Evolutionary conservation across 2,329 filamentous ascomycete species (phyloP), one percentile per base, ranked within the genome.

Genomic region (Penicillium sumatraense): DNA sequence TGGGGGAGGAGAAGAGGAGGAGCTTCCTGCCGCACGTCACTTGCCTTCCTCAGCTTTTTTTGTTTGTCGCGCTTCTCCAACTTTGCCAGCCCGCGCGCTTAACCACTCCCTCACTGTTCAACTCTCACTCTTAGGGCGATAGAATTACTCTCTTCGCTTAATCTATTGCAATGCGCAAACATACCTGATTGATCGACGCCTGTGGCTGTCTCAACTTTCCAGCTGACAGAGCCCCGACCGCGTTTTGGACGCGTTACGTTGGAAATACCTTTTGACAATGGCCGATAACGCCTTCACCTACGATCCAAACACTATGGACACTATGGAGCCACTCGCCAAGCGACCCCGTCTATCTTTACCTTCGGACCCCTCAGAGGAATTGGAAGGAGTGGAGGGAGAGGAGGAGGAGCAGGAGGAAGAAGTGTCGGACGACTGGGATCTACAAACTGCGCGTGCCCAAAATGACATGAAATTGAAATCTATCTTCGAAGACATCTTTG

Each of bases 401-500:
- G n/a, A n/a, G n/a, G n/a, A n/a, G n/a, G n/a, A n/a, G n/a, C n/a
- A n/a, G 10, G 29, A 31, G 29, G 53, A 63, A 13, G 63, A 65
- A 1, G 24, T 54, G 3, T 5, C 55, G 1, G 61, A 64, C 36
- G 78, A 81, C 49, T 80, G 81, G 57, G 81, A 86, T 52, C 76
- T 91, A 14, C 80, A 86, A 42, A 78, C 83, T 57, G 86, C 83
- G 45, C 83, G 89, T 60, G 82, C 84, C 47, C 81, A 82, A 51
- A 89, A 91, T 54, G 87, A 90, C 58, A 78, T 81, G 59, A 86
- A 86, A 55, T 83, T 96, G 36, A 93, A 95, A 71, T 87, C 86
- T n/a, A 86, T 86, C 5, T 95, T 96, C 71, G 92, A 96, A 69
- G 80, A 85, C 53, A 96, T 98, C 52, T 96, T 96, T 70, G 85